Evolutionary conservation across 345 rosid species (phyloP).

Genomic region (Erucastrum elatum): DNA sequence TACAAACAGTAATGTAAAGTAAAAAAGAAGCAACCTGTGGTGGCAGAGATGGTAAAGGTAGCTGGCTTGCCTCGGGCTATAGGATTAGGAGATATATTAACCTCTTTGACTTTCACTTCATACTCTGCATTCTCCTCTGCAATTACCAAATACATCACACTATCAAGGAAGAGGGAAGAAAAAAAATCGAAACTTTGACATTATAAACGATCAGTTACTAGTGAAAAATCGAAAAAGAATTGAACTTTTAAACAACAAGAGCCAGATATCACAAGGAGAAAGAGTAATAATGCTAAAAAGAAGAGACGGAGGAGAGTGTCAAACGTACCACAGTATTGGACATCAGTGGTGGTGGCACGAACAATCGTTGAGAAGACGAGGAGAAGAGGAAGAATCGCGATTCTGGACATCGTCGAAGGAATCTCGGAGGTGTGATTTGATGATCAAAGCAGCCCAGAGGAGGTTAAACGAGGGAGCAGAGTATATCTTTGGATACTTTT

Average conservation of each 20-base stretch:
- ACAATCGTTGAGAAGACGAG: slow-evolving; percentile 2
- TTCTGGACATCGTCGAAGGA: slow-evolving; percentile 6
- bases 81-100: slow-evolving; percentile 66
- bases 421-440: neutral
- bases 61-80: slow-evolving; percentile 53
- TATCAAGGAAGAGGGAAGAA: neutral
- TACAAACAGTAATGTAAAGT: neutral
- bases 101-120: slow-evolving; percentile 57
- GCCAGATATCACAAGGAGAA: neutral
- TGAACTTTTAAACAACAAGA: neutral
- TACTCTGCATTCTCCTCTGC: slow-evolving; percentile 60
- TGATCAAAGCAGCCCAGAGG: slow-evolving; percentile 13
- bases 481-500: slow-evolving; percentile 11
- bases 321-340: slow-evolving; percentile 34
- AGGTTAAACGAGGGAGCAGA: neutral
- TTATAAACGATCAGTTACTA: neutral
- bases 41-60: slow-evolving; percentile 67
- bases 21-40: slow-evolving; percentile 45
- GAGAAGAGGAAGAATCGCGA: neutral
- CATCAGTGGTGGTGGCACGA: slow-evolving; percentile 32
- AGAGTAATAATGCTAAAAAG: too few species aligned
- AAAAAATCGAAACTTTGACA: slow-evolving; percentile 6
- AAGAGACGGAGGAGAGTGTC: neutral
- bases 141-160: neutral
- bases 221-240: neutral